Percentiles rank a stretch among this genome's conserved stretches.
These are phyloP conservation scores for Stagonosporopsis tanaceti DNA, from an alignment of 2,329 filamentous ascomycete genomes.

Conservation along the genomic window DNA sequence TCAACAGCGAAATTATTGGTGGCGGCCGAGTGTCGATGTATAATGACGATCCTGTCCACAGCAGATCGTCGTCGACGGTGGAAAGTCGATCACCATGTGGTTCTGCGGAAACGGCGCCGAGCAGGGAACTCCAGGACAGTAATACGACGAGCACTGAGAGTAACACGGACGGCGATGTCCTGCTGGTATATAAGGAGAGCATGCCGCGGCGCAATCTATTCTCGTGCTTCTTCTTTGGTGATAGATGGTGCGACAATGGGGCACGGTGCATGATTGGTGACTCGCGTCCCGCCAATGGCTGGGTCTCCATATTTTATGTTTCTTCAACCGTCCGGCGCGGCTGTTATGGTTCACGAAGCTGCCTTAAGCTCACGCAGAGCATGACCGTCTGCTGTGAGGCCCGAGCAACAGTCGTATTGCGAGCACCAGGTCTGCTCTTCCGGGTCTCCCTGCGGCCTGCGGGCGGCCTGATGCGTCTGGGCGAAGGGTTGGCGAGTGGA, in stretches of 20 bases:
- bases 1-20: constrained; percentile 39
- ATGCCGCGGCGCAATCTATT: constrained; percentile 27
- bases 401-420: constrained; percentile 3
- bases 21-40: constrained; percentile 43
- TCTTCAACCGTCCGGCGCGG: constrained; percentile 19
- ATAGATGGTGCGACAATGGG: constrained; percentile 46
- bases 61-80: constrained; percentile 34
- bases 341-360: constrained; percentile 30
- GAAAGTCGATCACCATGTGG: constrained; percentile 45
- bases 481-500: constrained; percentile 24
- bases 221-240: constrained; percentile 30
- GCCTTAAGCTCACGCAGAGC: constrained; percentile 25
- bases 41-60: constrained; percentile 42
- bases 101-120: constrained; percentile 36
- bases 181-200: constrained; percentile 28
- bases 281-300: constrained; percentile 29
- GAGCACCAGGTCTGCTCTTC: constrained; percentile 4
- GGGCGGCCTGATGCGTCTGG: constrained; percentile 12
- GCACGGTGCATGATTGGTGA: constrained; percentile 32
- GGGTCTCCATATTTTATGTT: constrained; percentile 24
- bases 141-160: constrained; percentile 39
- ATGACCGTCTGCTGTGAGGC: constrained; percentile 25
- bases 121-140: constrained; percentile 36
- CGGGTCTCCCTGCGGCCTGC: constrained; percentile 9
- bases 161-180: constrained; percentile 25